Conservation (phyloP, 2,329 filamentous ascomycete species). For the Colletotrichum sp. region DNA sequence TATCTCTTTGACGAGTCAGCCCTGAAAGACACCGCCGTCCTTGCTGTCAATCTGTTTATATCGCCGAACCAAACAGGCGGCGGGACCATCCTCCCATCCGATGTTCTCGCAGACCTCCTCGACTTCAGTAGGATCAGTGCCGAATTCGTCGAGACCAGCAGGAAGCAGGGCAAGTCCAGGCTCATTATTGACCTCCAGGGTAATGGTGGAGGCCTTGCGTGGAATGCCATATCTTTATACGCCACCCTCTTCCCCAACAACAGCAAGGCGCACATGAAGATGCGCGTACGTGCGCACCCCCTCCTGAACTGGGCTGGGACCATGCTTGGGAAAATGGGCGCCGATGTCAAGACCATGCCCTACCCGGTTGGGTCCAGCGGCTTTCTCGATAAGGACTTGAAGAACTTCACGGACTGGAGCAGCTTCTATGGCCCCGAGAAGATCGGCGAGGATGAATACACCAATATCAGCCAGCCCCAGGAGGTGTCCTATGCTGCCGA, state of each 20-base stretch:
- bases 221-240: slow-evolving; percentile 10
- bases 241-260: slow-evolving; percentile 5
- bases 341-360: background rate
- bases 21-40: slow-evolving; percentile 8
- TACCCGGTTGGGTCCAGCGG: slow-evolving; percentile 22
- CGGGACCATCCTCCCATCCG: background rate
- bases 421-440: slow-evolving; percentile 44
- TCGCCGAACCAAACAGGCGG: background rate
- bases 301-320: slow-evolving; percentile 11
- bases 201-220: slow-evolving; percentile 61
- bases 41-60: slow-evolving; percentile 13
- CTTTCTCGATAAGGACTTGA: slow-evolving; percentile 1
- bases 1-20: background rate
- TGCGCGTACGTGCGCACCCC: slow-evolving; percentile 16
- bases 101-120: background rate
- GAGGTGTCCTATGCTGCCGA: background rate
- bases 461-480: slow-evolving; percentile 26
- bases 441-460: slow-evolving; percentile 39
- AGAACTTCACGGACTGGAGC: slow-evolving; percentile 34
- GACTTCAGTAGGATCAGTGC: background rate
- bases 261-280: background rate
- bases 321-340: background rate
- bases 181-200: slow-evolving; percentile 68
- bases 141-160: slow-evolving; percentile 50
- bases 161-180: slow-evolving; percentile 54